phyloP scores from a whole-genome alignment of 371 early-diverging fungal species.

The Mucor saturninus region DNA sequence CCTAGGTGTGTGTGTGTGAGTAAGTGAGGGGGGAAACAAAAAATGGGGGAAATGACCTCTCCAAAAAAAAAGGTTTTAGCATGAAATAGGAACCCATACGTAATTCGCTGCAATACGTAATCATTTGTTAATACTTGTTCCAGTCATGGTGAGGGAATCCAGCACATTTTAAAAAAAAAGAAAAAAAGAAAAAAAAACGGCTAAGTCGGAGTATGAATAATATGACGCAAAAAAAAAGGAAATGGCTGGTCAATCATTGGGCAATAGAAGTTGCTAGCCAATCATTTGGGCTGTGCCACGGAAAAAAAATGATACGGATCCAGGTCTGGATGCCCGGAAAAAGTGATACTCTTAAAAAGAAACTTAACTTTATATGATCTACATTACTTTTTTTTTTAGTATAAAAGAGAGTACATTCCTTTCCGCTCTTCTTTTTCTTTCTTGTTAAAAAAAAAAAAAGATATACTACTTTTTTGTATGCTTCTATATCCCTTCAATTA shows the following conservation, averaged over 20 bases:
- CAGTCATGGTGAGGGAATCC: not conserved
- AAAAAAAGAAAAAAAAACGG: too few relatives aligned
- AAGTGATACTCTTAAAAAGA: conserved; percentile 1
- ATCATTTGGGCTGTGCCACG: not conserved
- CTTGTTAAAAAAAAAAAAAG: too few relatives aligned
- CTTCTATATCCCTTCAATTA: too few relatives aligned
- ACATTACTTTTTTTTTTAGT: not conserved
- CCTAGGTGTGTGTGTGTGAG: too few relatives aligned
- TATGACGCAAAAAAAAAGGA: not conserved
- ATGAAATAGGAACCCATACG: not conserved
- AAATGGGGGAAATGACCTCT: too few relatives aligned
- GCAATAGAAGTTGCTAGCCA: not conserved
- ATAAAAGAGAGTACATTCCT: too few relatives aligned
- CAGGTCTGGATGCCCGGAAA: not conserved
- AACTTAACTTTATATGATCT: conserved; percentile 2
- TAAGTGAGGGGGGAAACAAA: too few relatives aligned
- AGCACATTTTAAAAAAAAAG: not conserved
- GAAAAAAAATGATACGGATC: conserved; percentile 1
- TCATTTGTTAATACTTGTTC: not conserved
- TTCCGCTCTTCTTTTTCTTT: not conserved
- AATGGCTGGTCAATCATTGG: too few relatives aligned
- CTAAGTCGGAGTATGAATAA: not conserved
- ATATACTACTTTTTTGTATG: too few relatives aligned
- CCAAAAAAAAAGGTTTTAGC: too few relatives aligned
- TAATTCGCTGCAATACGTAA: not conserved